These are phyloP conservation scores for Aspergillus sparsus DNA, from an alignment of 495 filamentous ascomycete genomes.

Conservation along the genomic window DNA sequence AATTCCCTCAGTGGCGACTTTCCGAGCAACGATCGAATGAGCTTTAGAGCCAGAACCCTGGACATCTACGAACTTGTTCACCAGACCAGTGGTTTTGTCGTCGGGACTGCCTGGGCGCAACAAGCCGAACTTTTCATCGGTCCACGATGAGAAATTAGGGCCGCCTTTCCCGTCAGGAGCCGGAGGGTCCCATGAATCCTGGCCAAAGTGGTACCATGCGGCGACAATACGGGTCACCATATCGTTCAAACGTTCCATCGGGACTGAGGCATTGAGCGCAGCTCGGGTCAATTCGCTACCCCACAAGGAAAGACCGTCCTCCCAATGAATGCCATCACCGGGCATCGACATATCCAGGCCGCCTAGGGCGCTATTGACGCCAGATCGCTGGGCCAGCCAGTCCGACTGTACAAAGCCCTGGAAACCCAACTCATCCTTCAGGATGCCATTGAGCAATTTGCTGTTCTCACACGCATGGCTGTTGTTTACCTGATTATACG, in stretches of 20 bases:
- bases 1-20: conserved; percentile 80
- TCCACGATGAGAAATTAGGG: conserved; percentile 94
- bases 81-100: conserved; percentile 53
- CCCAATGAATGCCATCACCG: conserved; percentile 79
- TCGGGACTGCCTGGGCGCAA: conserved; percentile 65
- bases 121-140: conserved; percentile 65
- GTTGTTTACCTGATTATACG: conserved; percentile 89
- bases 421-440: conserved; percentile 93
- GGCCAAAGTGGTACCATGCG: conserved; percentile 86
- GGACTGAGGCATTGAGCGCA: conserved; percentile 79
- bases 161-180: conserved; percentile 60
- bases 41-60: conserved; percentile 59
- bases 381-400: conserved; percentile 87
- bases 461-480: conserved; percentile 90
- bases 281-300: conserved; percentile 74
- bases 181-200: conserved; percentile 66
- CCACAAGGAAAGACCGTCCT: conserved; percentile 77
- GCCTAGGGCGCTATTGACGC: conserved; percentile 75
- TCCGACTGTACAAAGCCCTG: conserved; percentile 93
- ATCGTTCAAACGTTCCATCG: conserved; percentile 81
- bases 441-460: conserved; percentile 86
- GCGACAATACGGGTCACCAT: conserved; percentile 93
- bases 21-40: conserved; percentile 68
- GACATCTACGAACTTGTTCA: conserved; percentile 78
- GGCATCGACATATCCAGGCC: conserved; percentile 97